These are phyloP conservation scores for Leishmania mexicana DNA, from an alignment of 208 protist genomes.

Conservation along the genomic window DNA sequence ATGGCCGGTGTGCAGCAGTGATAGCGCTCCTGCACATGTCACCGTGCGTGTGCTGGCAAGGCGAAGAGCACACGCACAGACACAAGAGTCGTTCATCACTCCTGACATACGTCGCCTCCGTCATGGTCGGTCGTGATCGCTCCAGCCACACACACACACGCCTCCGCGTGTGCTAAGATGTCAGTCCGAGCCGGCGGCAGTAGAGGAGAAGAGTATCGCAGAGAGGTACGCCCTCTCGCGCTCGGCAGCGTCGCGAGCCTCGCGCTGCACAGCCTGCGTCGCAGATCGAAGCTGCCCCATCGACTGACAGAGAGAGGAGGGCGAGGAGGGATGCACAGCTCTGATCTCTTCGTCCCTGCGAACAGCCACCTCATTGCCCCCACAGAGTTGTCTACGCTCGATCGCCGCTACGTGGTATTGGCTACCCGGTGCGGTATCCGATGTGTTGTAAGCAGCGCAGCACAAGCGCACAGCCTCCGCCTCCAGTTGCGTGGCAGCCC, in stretches of 20 bases:
- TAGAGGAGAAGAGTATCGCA: slow-evolving; percentile 26
- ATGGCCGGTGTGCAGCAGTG: background rate
- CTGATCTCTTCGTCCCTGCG: background rate
- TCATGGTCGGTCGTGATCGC: background rate
- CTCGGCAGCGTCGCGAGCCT: slow-evolving; percentile 31
- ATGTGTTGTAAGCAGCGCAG: background rate
- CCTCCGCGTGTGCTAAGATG: background rate
- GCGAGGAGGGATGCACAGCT: background rate
- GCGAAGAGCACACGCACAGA: background rate
- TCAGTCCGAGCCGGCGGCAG: background rate
- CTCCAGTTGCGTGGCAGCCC: slow-evolving; percentile 22
- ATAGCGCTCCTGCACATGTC: background rate
- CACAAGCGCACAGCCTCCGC: slow-evolving; percentile 13
- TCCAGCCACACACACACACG: background rate
- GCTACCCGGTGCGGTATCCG: background rate
- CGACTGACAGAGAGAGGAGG: slow-evolving; percentile 13
- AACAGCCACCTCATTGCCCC: background rate
- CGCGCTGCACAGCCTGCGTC: slow-evolving; percentile 31
- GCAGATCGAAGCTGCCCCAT: slow-evolving; percentile 27
- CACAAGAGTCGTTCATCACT: background rate
- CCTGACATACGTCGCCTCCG: background rate
- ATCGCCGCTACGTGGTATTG: background rate
- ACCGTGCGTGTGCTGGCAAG: background rate
- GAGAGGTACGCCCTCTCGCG: slow-evolving; percentile 36
- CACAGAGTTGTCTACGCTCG: background rate